Evolutionary conservation across 1,284 basidiomycete genomes (phyloP).

Genomic region (Peniophora sp.): DNA sequence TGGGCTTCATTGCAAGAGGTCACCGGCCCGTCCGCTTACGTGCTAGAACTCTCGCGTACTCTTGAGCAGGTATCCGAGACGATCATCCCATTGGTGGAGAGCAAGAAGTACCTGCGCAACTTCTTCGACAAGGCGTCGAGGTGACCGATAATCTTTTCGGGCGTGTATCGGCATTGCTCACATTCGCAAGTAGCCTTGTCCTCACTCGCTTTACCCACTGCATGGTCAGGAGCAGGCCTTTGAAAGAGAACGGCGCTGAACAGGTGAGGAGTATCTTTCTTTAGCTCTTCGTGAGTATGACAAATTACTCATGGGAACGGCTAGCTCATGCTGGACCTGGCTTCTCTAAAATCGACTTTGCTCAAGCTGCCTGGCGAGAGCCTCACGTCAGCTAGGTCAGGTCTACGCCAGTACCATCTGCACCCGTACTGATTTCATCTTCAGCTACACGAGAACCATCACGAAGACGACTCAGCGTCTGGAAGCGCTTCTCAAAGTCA

Average conservation of each 20-base stretch:
- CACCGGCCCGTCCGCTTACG: constrained; percentile 77
- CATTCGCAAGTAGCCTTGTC: constrained; percentile 49
- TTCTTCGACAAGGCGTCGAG: constrained; percentile 88
- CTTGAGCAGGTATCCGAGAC: constrained; percentile 58
- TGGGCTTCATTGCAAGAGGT: constrained; percentile 81
- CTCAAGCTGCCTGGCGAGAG: constrained; percentile 74
- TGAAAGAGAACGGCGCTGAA: constrained; percentile 88
- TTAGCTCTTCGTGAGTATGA: constrained; percentile 8
- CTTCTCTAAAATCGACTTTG: constrained; percentile 77
- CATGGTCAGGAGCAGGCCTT: constrained; percentile 80
- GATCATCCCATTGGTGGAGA: constrained; percentile 73
- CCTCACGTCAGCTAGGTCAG: constrained; percentile 48
- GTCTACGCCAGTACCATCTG: constrained; percentile 9
- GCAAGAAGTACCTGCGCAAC: constrained; percentile 89
- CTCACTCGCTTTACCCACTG: constrained; percentile 82
- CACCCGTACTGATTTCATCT: constrained; percentile 8
- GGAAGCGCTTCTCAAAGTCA: constrained; percentile 90
- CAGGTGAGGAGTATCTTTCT: constrained; percentile 48
- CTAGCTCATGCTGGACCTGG: constrained; percentile 88
- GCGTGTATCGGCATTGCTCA: not conserved
- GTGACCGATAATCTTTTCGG: constrained; percentile 29
- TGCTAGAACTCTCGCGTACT: constrained; percentile 63
- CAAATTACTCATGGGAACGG: constrained; percentile 1
- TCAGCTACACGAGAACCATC: constrained; percentile 75
- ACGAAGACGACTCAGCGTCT: constrained; percentile 74